Evolutionary conservation across 495 filamentous ascomycete species (phyloP).

Genomic region (Lichenothelia convexa): DNA sequence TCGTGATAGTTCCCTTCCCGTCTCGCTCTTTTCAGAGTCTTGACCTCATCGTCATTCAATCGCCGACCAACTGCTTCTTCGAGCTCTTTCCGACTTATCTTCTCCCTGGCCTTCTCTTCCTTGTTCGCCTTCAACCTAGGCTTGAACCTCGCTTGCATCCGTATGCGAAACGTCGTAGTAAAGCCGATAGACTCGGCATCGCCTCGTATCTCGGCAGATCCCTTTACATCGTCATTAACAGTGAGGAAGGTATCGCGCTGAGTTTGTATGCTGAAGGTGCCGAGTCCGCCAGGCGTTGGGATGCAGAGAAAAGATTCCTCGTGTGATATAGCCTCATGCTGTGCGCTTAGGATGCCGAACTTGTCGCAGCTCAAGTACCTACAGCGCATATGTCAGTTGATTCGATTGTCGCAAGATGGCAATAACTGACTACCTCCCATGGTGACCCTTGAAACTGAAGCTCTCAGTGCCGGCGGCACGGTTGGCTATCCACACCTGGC

Average conservation of each 20-base stretch:
- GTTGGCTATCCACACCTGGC: slow-evolving; percentile 90
- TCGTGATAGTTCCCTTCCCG: slow-evolving; percentile 86
- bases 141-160: slow-evolving; percentile 92
- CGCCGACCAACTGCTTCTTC: slow-evolving; percentile 61
- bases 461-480: slow-evolving; percentile 62
- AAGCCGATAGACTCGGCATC: slow-evolving; percentile 56
- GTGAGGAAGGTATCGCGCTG: slow-evolving; percentile 19
- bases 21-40: slow-evolving; percentile 60
- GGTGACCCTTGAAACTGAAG: slow-evolving; percentile 70
- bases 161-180: slow-evolving; percentile 59
- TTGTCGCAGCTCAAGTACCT: slow-evolving; percentile 70
- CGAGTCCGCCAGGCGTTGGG: slow-evolving; percentile 12
- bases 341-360: slow-evolving; percentile 59
- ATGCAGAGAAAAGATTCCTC: slow-evolving; percentile 54
- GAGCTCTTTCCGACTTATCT: slow-evolving; percentile 72
- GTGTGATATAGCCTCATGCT: slow-evolving; percentile 56
- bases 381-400: slow-evolving; percentile 3
- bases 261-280: slow-evolving; percentile 17
- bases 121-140: slow-evolving; percentile 58
- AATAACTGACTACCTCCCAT: slow-evolving; percentile 80
- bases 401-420: slow-evolving; percentile 73
- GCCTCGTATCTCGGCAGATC: slow-evolving; percentile 48
- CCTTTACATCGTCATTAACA: slow-evolving; percentile 16
- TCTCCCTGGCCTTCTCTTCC: slow-evolving; percentile 61
- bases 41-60: slow-evolving; percentile 74